Conservation (phyloP, 345 rosid species). For the Clarkia xantiana region DNA sequence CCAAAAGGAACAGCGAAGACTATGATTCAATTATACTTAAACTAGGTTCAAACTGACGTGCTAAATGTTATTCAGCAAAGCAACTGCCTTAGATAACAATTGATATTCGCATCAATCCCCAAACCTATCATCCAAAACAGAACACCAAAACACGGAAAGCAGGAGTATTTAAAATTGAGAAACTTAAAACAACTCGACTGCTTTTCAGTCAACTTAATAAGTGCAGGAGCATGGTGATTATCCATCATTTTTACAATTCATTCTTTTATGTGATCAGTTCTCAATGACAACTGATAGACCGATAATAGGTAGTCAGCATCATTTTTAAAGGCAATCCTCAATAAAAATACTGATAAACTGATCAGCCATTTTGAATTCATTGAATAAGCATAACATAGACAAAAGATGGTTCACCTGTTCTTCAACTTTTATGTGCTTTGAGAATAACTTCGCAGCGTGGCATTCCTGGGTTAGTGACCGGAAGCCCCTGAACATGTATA, state of each 20-base stretch:
- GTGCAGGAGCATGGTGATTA: too few relatives aligned
- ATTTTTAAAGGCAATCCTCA: not conserved
- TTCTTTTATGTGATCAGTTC: too few relatives aligned
- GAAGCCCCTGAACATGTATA: constrained; percentile 35
- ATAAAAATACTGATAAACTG: not conserved
- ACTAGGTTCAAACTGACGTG: constrained; percentile 59
- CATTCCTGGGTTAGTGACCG: constrained; percentile 56
- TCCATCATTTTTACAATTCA: too few relatives aligned
- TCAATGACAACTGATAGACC: not conserved
- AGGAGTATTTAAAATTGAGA: too few relatives aligned
- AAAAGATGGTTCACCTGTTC: constrained; percentile 47
- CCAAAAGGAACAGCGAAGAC: not conserved
- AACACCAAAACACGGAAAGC: not conserved
- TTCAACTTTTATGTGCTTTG: constrained; percentile 83
- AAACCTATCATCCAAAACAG: constrained; percentile 2
- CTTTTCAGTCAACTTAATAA: too few relatives aligned
- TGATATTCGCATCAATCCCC: constrained; percentile 35
- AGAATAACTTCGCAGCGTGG: constrained; percentile 55
- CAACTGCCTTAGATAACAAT: constrained; percentile 23
- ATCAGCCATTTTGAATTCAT: not conserved
- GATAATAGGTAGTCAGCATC: too few relatives aligned
- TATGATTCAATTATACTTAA: not conserved
- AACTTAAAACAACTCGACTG: too few relatives aligned
- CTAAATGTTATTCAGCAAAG: constrained; percentile 38
- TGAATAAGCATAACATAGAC: not conserved